These are phyloP conservation scores for Colletotrichum liriopes DNA, from an alignment of 2,329 filamentous ascomycete genomes.

Conservation along the genomic window DNA sequence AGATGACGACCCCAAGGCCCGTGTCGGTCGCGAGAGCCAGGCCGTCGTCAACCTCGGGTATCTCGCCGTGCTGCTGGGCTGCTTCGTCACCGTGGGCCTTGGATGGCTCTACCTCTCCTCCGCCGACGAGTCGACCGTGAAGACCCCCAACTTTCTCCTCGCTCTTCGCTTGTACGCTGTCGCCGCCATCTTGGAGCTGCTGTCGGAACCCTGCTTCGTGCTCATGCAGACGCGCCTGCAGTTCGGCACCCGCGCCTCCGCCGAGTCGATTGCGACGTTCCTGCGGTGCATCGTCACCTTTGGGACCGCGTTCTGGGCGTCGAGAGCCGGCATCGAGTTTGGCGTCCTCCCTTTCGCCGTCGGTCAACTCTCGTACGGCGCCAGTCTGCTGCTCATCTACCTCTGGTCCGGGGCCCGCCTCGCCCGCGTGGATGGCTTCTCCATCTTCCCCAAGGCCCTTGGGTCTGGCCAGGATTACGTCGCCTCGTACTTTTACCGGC, in stretches of 20 bases:
- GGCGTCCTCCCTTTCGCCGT: slow-evolving; percentile 91
- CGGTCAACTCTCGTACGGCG: slow-evolving; percentile 85
- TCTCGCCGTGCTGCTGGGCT: slow-evolving; percentile 79
- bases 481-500: slow-evolving; percentile 75
- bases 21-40: slow-evolving; percentile 69
- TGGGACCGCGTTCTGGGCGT: slow-evolving; percentile 76
- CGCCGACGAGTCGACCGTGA: slow-evolving; percentile 61
- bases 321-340: slow-evolving; percentile 65
- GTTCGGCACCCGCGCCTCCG: slow-evolving; percentile 84
- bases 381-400: slow-evolving; percentile 80
- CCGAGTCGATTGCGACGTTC: slow-evolving; percentile 88
- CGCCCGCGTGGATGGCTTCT: slow-evolving; percentile 75
- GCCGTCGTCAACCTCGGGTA: slow-evolving; percentile 92
- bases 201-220: slow-evolving; percentile 91
- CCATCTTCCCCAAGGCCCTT: slow-evolving; percentile 71
- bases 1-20: slow-evolving; percentile 45
- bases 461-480: slow-evolving; percentile 59
- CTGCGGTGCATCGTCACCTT: slow-evolving; percentile 84
- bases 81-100: slow-evolving; percentile 74
- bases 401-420: slow-evolving; percentile 71
- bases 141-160: slow-evolving; percentile 75
- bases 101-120: slow-evolving; percentile 78
- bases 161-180: slow-evolving; percentile 70
- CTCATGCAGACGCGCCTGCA: slow-evolving; percentile 86
- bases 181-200: slow-evolving; percentile 79